These are phyloP conservation scores for Rhizopus arrhizus DNA, from an alignment of 371 early-diverging fungal genomes.

Conservation along the genomic window DNA sequence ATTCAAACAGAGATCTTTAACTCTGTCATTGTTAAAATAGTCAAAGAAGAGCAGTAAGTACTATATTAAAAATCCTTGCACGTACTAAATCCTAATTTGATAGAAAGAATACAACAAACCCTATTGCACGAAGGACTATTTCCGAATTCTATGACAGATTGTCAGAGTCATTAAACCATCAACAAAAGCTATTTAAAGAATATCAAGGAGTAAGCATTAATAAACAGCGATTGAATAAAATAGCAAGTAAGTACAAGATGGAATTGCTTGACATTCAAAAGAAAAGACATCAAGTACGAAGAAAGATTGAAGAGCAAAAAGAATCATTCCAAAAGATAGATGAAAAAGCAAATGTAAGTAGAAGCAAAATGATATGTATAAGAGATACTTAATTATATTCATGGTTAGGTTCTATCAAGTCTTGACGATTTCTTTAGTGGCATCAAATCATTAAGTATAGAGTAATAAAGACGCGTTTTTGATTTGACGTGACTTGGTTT, in stretches of 20 bases:
- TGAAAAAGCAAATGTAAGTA: background rate
- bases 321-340: background rate
- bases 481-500: too few relatives aligned
- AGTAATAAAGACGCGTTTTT: background rate
- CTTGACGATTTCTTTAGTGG: slow-evolving; percentile 6
- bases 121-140: background rate
- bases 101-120: background rate
- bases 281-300: background rate
- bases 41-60: background rate
- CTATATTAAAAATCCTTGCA: background rate
- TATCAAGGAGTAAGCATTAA: background rate
- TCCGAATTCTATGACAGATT: background rate
- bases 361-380: background rate
- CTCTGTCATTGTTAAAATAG: background rate
- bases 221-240: background rate
- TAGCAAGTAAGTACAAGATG: background rate
- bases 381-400: too few relatives aligned
- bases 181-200: background rate
- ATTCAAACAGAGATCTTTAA: background rate
- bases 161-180: background rate
- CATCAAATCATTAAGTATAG: background rate
- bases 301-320: background rate
- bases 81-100: background rate
- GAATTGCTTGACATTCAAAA: background rate
- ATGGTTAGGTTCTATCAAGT: background rate